Conservation (phyloP, 495 filamentous ascomycete genomes). For the Aspergillus asperescens region DNA sequence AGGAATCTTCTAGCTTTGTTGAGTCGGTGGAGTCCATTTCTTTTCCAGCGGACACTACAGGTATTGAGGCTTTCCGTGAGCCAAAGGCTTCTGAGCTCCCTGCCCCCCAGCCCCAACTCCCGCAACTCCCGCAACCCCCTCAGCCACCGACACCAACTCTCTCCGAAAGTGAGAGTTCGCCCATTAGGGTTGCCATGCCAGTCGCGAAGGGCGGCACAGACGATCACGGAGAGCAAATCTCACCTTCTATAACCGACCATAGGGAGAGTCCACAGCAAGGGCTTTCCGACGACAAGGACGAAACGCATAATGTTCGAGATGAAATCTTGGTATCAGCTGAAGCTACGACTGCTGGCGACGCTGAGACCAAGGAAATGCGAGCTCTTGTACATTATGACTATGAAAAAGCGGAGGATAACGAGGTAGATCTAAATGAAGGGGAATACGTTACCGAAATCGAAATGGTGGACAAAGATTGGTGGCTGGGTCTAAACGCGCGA, state of each 20-base stretch:
- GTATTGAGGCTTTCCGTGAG: slow-evolving; percentile 47
- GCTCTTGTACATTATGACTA: slow-evolving; percentile 92
- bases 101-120: slow-evolving; percentile 49
- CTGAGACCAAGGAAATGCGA: slow-evolving; percentile 48
- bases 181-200: slow-evolving; percentile 83
- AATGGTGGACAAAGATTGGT: slow-evolving; percentile 97
- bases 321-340: slow-evolving; percentile 58
- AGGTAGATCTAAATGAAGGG: slow-evolving; percentile 85
- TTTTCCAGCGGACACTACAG: slow-evolving; percentile 55
- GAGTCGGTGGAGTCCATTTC: slow-evolving; percentile 55
- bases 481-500: slow-evolving; percentile 78
- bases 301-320: slow-evolving; percentile 60
- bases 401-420: slow-evolving; percentile 94
- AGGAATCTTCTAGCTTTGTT: slow-evolving; percentile 49
- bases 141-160: slow-evolving; percentile 57
- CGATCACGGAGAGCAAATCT: slow-evolving; percentile 45
- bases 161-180: slow-evolving; percentile 55
- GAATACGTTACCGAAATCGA: slow-evolving; percentile 92
- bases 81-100: slow-evolving; percentile 43
- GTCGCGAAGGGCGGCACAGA: slow-evolving; percentile 58
- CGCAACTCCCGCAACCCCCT: slow-evolving; percentile 53
- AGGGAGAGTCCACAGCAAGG: slow-evolving; percentile 52
- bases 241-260: slow-evolving; percentile 51
- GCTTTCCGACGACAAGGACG: slow-evolving; percentile 57
- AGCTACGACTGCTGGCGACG: slow-evolving; percentile 37